Percentiles rank a stretch among this genome's conserved stretches.
Evolutionary conservation across 306 rosid genomes (phyloP).

Genomic region (Medicago truncatula): DNA sequence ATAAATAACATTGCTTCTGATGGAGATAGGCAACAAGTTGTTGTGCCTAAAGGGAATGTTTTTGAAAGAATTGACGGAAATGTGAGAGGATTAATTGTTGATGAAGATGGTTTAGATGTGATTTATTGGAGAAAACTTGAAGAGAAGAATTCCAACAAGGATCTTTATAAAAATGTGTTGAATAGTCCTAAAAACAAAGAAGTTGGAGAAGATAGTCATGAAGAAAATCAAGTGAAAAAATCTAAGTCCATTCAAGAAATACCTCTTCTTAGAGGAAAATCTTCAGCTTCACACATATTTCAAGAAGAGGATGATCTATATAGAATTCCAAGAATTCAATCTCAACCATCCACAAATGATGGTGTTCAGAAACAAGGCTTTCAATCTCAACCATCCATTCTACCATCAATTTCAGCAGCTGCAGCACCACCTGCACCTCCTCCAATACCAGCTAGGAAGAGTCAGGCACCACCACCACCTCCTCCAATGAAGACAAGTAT

Average conservation of each 20-base stretch:
- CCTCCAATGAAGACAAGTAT: slow-evolving; percentile 43
- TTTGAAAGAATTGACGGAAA: slow-evolving; percentile 57
- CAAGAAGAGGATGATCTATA: slow-evolving; percentile 37
- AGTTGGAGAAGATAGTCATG: slow-evolving; percentile 26
- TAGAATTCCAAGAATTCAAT: slow-evolving; percentile 33
- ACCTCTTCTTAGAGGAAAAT: slow-evolving; percentile 82
- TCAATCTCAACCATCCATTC: slow-evolving; percentile 43
- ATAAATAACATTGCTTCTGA: slow-evolving; percentile 8
- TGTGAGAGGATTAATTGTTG: slow-evolving; percentile 73
- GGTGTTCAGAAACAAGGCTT: slow-evolving; percentile 44
- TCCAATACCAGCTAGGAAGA: slow-evolving; percentile 39
- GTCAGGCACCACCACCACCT: slow-evolving; percentile 50
- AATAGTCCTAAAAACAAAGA: slow-evolving; percentile 14
- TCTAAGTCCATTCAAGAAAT: slow-evolving; percentile 57
- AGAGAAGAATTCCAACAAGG: slow-evolving; percentile 48
- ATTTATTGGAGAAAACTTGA: slow-evolving; percentile 86
- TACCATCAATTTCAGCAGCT: slow-evolving; percentile 42
- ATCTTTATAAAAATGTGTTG: slow-evolving; percentile 48
- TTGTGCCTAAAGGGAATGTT: slow-evolving; percentile 45
- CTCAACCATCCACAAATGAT: slow-evolving; percentile 36
- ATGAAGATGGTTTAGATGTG: slow-evolving; percentile 93
- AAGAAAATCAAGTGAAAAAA: slow-evolving; percentile 24
- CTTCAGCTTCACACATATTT: slow-evolving; percentile 67
- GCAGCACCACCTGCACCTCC: slow-evolving; percentile 44
- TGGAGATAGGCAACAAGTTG: slow-evolving; percentile 42